Base-by-base conservation (phyloP, 2,329 filamentous ascomycete genomes). In the Aspergillaceae sp. region DNA sequence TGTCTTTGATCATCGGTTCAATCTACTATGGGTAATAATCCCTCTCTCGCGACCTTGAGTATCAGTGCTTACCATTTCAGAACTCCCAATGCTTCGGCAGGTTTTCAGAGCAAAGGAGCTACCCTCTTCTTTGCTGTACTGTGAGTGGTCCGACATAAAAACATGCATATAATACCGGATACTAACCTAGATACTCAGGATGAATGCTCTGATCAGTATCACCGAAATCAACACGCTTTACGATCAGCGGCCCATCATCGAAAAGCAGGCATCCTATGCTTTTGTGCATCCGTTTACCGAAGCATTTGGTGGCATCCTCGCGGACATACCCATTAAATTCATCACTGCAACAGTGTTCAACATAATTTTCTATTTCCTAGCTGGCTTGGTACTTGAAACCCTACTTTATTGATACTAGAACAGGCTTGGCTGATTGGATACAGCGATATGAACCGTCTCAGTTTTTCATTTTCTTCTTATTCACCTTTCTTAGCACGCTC, bases 241-340 rank as follows among this genome's bases (percentile, higher is more conserved):
- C 62, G 81, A 86, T 8, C 89, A 95, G 78, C 83, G 90, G 33
- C 86, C 87, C 3, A 94, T 96, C 55, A 87, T 96, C 49, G 89
- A 95, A 62, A 96, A 96, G 65, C 90, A 96, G 59, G 74, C 77
- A 43, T 82, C 86, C 46, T 96, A 95, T 61, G 88, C 89, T 6
- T 77, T 96, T 26, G 94, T 95, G 56, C 90, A 94, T 62, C 88
- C 91, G 0, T 90, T 86, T 5, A 83, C 88, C 10, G 89, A 96
- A 72, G 87, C 89, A 9, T 75, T 89, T 47, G 82, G 86, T 0
- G 91, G 87, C 3, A 91, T 95, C 79, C 69, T 96, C 26, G 84
- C 81, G 47, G 90, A 96, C 58, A 70, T 96, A 67, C 90, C 90
- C 0, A 87, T 89, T 67, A 95, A 92, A 64, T 70, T 95, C 19